Evolutionary conservation across 345 rosid species (phyloP), one percentile per base, ranked within the genome.

Genomic region (Salix udensis): DNA sequence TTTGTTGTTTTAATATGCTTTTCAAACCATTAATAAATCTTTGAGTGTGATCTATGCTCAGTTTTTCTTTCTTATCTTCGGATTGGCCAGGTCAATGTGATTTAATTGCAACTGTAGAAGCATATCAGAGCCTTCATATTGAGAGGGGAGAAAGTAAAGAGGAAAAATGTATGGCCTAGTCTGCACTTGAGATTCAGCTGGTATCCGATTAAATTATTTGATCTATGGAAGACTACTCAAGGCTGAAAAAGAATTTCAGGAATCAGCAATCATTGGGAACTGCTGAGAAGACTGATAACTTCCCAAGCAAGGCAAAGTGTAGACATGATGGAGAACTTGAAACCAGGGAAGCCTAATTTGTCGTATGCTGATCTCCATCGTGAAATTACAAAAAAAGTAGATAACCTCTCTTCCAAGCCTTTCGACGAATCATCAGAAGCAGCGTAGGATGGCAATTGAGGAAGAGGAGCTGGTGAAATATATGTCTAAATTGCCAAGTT

Each of bases 401-500:
- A 82, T 70, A 88, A 84, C 39, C 70, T 76, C 5, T 79, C 83
- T 55, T 85, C 89, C 6, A 76, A 76, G 71, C 74, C 84, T 46
- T 79, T 76, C n/a, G 34, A 36, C 74, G 74, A 81, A 78, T 72
- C 82, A 79, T 31, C 73, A 74, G 26, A 87, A 80, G 73, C 81
- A 76, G 5, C 58, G 24, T 40, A 73, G 80, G 76, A 79, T 74
- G 55, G 65, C 37, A 28, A 69, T 37, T 9, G 77, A 76, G 62
- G 96, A 91, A 74, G 89, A 84, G 23, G 99, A 93, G 89, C 90
- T 93, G 74, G 93, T 96, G 28, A 93, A 89, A 89, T 88, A 89
- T 82, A 93, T 96, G 99, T 91, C 98, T 0, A 87, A 87, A 67
- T 78, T 96, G 84, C 98, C 99, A 6, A 87, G 87, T 86, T 96